These are phyloP conservation scores for Saccharomycopsis javanensis DNA, from an alignment of 805 yeast genomes.

Conservation along the genomic window DNA sequence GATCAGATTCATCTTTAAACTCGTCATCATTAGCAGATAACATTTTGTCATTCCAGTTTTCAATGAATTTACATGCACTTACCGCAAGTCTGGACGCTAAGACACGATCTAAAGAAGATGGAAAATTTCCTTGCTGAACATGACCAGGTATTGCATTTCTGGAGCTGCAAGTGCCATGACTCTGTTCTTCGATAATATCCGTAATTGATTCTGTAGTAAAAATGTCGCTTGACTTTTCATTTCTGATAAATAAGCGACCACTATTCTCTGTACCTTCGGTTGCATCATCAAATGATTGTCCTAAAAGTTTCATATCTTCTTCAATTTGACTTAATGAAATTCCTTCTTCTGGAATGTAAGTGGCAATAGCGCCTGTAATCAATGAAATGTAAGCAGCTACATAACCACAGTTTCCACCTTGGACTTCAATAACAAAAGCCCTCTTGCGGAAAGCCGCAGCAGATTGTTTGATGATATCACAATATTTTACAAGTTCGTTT, in stretches of 20 bases:
- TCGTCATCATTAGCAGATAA: constrained; percentile 20
- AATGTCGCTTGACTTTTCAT: constrained; percentile 53
- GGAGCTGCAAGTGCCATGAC: constrained; percentile 70
- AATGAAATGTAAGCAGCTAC: constrained; percentile 80
- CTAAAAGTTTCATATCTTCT: constrained; percentile 64
- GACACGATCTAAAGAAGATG: constrained; percentile 89
- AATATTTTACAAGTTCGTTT: constrained; percentile 81
- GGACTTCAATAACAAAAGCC: constrained; percentile 94
- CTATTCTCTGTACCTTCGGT: constrained; percentile 61
- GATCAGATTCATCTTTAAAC: constrained; percentile 29
- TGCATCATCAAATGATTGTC: constrained; percentile 60
- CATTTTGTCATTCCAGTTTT: constrained; percentile 40
- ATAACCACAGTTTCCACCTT: constrained; percentile 95
- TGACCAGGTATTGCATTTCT: constrained; percentile 97
- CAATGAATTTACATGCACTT: constrained; percentile 81
- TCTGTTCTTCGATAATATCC: constrained; percentile 72
- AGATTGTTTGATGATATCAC: constrained; percentile 90
- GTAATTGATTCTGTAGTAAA: constrained; percentile 78
- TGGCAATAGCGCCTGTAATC: constrained; percentile 84
- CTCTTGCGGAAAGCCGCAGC: constrained; percentile 93
- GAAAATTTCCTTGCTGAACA: constrained; percentile 94
- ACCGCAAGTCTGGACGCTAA: constrained; percentile 85
- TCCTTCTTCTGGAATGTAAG: constrained; percentile 83
- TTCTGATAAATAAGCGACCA: constrained; percentile 62
- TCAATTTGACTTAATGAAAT: constrained; percentile 58